Conservation (phyloP, 345 rosid species). For the Eucalyptus curtisii region DNA sequence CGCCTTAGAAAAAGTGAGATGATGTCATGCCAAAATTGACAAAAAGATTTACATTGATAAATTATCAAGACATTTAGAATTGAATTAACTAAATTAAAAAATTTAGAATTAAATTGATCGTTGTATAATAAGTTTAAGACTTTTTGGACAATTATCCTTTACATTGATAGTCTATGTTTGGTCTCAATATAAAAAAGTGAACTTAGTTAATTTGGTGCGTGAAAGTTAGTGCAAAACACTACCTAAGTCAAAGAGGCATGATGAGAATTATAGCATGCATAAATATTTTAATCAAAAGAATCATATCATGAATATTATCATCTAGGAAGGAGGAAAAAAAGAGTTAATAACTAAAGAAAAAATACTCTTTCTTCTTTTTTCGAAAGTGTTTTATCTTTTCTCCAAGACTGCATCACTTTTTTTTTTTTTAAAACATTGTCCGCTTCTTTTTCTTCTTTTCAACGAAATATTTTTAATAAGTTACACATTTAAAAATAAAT, state of each 20-base stretch:
- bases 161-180: not conserved
- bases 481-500: not conserved
- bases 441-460: not conserved
- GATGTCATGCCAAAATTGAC: not conserved
- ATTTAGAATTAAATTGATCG: fast-evolving
- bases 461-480: not conserved
- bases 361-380: not conserved
- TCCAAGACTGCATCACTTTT: not conserved
- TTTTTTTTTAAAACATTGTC: not conserved
- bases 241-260: not conserved
- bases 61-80: fast-evolving
- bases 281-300: not conserved
- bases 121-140: not conserved
- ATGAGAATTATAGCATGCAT: not conserved
- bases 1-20: not conserved
- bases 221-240: not conserved
- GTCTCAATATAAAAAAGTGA: not conserved
- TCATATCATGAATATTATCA: not conserved
- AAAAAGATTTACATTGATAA: not conserved
- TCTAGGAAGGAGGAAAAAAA: not conserved
- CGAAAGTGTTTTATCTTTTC: not conserved
- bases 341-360: not conserved
- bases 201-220: not conserved
- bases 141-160: fast-evolving
- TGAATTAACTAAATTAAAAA: not conserved